A percentile compares a stretch with the other conserved stretches of the same genome.
phyloP scores from a whole-genome alignment of 495 filamentous ascomycete genomes.

The Neurospora sp. region DNA sequence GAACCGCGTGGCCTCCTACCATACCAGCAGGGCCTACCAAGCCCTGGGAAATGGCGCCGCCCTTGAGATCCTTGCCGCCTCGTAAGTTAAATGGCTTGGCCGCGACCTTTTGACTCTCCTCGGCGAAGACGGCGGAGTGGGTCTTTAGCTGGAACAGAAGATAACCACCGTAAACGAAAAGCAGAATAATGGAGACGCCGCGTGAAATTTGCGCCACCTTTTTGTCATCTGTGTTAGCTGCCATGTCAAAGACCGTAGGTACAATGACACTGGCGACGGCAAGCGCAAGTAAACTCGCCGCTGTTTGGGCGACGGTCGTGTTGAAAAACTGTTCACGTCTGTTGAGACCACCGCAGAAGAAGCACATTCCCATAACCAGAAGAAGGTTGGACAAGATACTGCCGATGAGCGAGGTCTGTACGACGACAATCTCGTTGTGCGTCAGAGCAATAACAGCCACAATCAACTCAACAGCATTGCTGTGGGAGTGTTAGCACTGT shows the following conservation, averaged over 20 bases:
- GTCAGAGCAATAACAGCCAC: slow-evolving; percentile 75
- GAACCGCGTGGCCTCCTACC: slow-evolving; percentile 28
- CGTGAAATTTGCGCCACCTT: slow-evolving; percentile 53
- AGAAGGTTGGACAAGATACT: slow-evolving; percentile 87
- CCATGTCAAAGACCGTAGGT: slow-evolving; percentile 68
- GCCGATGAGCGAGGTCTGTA: slow-evolving; percentile 86
- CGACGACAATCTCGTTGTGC: slow-evolving; percentile 67
- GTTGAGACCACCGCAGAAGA: slow-evolving; percentile 78
- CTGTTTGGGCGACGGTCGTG: slow-evolving; percentile 85
- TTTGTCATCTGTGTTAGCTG: too few relatives aligned
- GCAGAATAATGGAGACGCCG: slow-evolving; percentile 63
- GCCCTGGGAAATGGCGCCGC: slow-evolving; percentile 49
- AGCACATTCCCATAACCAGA: slow-evolving; percentile 86
- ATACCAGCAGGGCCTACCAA: slow-evolving; percentile 50
- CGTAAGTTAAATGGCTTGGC: slow-evolving; percentile 32
- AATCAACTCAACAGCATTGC: slow-evolving; percentile 88
- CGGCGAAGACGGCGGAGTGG: slow-evolving; percentile 64
- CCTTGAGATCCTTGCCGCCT: slow-evolving; percentile 26
- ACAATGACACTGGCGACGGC: slow-evolving; percentile 76
- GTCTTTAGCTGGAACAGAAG: slow-evolving; percentile 77
- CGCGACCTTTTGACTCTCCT: slow-evolving; percentile 56
- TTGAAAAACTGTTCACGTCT: slow-evolving; percentile 85
- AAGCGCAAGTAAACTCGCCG: slow-evolving; percentile 69
- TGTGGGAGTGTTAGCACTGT: slow-evolving; percentile 18
- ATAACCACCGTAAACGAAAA: slow-evolving; percentile 67